Evolutionary conservation across 1,284 basidiomycete genomes (phyloP).

Genomic region (Sutorius eximius): DNA sequence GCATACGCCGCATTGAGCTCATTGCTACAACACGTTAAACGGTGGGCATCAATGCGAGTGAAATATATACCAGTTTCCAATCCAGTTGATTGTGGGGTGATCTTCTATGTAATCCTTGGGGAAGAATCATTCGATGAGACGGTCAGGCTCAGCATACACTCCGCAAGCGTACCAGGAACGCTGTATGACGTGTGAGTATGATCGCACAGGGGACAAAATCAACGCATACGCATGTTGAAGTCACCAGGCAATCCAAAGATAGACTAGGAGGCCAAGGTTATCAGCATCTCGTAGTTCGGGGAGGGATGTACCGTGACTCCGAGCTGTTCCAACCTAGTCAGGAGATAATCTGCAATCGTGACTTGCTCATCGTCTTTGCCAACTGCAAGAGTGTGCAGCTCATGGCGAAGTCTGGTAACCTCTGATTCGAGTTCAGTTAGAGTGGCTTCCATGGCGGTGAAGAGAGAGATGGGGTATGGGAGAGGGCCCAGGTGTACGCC

Average conservation of each 20-base stretch:
- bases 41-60: not conserved
- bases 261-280: constrained; percentile 38
- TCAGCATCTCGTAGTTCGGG: not conserved
- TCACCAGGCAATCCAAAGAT: constrained; percentile 93
- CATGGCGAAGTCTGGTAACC: constrained; percentile 52
- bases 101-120: constrained; percentile 82
- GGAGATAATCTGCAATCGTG: constrained; percentile 67
- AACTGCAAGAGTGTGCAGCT: constrained; percentile 47
- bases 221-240: constrained; percentile 74
- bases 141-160: not conserved
- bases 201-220: not conserved
- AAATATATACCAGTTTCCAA: constrained; percentile 75
- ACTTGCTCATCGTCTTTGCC: constrained; percentile 47
- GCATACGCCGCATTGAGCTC: constrained; percentile 89
- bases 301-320: constrained; percentile 53
- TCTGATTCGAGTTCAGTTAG: constrained; percentile 46
- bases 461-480: not conserved
- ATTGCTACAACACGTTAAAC: constrained; percentile 50
- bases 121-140: not conserved
- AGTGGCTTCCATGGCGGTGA: constrained; percentile 18
- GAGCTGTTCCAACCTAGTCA: constrained; percentile 68
- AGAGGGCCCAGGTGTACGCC: too few species aligned
- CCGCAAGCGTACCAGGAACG: constrained; percentile 52
- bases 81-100: constrained; percentile 78
- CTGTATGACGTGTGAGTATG: constrained; percentile 11